Percentiles rank a stretch among this genome's conserved stretches.
Conservation (phyloP, 139 green algal genomes). For the Tetradesmus obliquus region DNA sequence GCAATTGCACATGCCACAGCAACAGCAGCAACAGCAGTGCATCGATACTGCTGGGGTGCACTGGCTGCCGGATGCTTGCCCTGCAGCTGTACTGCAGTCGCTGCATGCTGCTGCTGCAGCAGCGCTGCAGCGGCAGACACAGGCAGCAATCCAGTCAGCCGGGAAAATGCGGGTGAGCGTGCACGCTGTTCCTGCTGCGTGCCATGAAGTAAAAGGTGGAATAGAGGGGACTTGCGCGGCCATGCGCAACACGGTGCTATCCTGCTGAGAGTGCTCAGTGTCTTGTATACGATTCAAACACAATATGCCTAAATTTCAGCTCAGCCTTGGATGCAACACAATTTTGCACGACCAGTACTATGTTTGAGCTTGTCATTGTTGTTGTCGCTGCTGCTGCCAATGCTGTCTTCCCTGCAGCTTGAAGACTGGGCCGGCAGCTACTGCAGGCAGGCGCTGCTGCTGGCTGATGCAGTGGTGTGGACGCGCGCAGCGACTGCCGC, state of each 20-base stretch:
- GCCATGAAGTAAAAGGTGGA: too few species aligned
- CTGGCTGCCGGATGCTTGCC: background rate
- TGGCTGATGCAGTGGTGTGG: conserved; percentile 32
- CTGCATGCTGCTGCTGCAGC: background rate
- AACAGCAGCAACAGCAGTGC: background rate
- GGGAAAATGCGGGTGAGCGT: background rate
- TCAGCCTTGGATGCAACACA: background rate
- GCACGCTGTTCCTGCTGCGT: background rate
- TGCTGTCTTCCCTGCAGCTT: conserved; percentile 1
- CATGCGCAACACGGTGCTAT: too few species aligned
- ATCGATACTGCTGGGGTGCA: background rate
- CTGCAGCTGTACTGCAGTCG: background rate
- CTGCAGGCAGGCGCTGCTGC: conserved; percentile 17
- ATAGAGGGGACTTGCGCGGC: too few species aligned
- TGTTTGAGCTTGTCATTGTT: background rate
- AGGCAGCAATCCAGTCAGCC: background rate
- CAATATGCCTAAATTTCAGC: background rate
- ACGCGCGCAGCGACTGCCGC: conserved; percentile 17
- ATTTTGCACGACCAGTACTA: background rate
- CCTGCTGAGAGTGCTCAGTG: too few species aligned
- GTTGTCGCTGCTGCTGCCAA: background rate
- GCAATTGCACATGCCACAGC: background rate
- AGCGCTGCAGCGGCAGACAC: background rate
- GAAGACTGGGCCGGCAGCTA: conserved; percentile 22
- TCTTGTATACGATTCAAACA: too few species aligned